These are phyloP conservation scores for Cryphonectria parasitica DNA, from an alignment of 2,329 filamentous ascomycete species.

Conservation along the genomic window DNA sequence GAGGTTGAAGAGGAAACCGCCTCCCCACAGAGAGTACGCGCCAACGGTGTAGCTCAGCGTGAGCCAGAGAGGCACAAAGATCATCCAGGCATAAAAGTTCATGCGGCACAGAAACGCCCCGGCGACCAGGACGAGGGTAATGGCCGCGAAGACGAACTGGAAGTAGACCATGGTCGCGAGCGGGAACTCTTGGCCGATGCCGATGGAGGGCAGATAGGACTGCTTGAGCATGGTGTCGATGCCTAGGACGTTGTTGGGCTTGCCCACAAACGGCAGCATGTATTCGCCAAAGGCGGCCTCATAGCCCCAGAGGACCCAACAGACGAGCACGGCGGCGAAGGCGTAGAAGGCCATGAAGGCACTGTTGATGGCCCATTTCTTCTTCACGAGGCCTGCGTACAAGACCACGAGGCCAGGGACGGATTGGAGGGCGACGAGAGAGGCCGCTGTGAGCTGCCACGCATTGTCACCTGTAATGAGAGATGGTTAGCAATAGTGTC, in stretches of 20 bases:
- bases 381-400: slow-evolving; percentile 52
- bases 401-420: slow-evolving; percentile 53
- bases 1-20: slow-evolving; percentile 40
- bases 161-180: slow-evolving; percentile 56
- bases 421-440: slow-evolving; percentile 52
- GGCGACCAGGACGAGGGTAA: slow-evolving; percentile 52
- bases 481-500: not conserved
- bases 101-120: slow-evolving; percentile 52
- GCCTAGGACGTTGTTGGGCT: slow-evolving; percentile 49
- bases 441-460: slow-evolving; percentile 56
- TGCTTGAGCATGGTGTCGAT: slow-evolving; percentile 49
- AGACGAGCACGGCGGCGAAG: slow-evolving; percentile 51
- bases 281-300: slow-evolving; percentile 52
- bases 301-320: slow-evolving; percentile 55
- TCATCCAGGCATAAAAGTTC: slow-evolving; percentile 56
- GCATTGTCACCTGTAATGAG: slow-evolving; percentile 50
- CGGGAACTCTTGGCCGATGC: slow-evolving; percentile 46
- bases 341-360: slow-evolving; percentile 57
- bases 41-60: slow-evolving; percentile 35
- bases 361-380: slow-evolving; percentile 54
- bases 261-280: slow-evolving; percentile 54
- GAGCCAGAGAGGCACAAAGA: slow-evolving; percentile 56
- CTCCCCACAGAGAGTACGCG: slow-evolving; percentile 29
- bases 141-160: slow-evolving; percentile 57
- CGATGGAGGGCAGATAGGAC: slow-evolving; percentile 46